A percentile compares a stretch with the other conserved stretches of the same genome.
These are phyloP conservation scores for Ormosia emarginata DNA, from an alignment of 306 rosid species.

Conservation along the genomic window DNA sequence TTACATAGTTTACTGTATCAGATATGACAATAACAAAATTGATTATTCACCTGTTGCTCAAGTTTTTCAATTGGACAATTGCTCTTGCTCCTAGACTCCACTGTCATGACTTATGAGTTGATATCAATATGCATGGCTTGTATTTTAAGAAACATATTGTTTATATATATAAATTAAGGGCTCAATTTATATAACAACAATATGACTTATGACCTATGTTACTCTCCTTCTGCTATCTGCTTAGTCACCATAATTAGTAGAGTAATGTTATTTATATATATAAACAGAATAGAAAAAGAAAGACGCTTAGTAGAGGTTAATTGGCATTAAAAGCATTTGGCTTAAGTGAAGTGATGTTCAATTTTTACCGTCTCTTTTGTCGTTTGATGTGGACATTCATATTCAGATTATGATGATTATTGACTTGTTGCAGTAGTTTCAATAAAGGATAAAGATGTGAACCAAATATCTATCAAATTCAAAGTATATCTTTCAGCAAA, in stretches of 20 bases:
- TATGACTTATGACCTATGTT: too few species aligned
- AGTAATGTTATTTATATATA: too few species aligned
- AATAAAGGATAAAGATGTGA: neutral
- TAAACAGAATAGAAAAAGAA: neutral
- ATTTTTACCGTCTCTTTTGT: neutral
- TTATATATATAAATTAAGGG: too few species aligned
- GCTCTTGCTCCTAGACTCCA: too few species aligned
- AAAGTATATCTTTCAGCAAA: neutral
- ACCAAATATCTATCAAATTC: slow-evolving; percentile 4
- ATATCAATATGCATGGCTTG: too few species aligned
- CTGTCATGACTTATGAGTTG: too few species aligned
- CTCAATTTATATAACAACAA: too few species aligned
- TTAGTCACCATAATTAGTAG: neutral
- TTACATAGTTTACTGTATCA: too few species aligned
- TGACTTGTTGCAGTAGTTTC: neutral
- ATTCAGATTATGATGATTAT: neutral
- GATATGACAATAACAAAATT: too few species aligned
- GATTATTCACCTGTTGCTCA: too few species aligned
- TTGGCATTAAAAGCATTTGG: neutral
- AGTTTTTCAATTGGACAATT: too few species aligned
- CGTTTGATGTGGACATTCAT: neutral
- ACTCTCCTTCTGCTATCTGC: neutral
- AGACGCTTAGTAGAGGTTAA: neutral
- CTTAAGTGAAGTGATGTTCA: neutral
- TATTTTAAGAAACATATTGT: too few species aligned